A percentile compares a stretch with the other conserved stretches of the same genome.
These are phyloP conservation scores for Entomortierella lignicola DNA, from an alignment of 192 early-diverging fungal genomes.

Conservation along the genomic window DNA sequence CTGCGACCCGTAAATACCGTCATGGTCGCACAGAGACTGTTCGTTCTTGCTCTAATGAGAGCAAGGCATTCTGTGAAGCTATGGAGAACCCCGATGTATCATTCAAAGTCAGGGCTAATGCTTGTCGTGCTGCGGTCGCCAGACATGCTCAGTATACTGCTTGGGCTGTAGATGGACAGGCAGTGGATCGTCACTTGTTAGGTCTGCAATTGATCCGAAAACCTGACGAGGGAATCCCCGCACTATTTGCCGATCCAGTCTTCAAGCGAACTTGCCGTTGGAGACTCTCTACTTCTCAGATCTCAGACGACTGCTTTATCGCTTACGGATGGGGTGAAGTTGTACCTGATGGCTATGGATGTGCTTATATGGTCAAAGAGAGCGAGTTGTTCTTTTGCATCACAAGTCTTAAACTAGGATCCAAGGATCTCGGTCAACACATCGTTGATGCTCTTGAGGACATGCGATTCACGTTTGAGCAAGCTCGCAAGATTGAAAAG, in stretches of 20 bases:
- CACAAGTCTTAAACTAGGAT: constrained; percentile 61
- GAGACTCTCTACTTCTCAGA: constrained; percentile 76
- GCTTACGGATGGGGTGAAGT: constrained; percentile 81
- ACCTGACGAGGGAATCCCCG: constrained; percentile 49
- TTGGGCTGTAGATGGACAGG: constrained; percentile 77
- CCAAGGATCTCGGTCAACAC: constrained; percentile 64
- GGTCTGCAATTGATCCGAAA: constrained; percentile 73
- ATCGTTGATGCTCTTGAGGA: constrained; percentile 72
- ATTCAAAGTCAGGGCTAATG: constrained; percentile 58
- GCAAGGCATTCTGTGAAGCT: constrained; percentile 73
- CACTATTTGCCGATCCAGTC: constrained; percentile 72
- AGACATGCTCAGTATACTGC: constrained; percentile 78
- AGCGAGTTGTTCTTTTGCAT: constrained; percentile 74
- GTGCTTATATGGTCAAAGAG: constrained; percentile 83
- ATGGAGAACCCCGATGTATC: constrained; percentile 67
- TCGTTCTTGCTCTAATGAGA: constrained; percentile 78
- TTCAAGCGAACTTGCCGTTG: constrained; percentile 76
- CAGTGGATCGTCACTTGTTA: constrained; percentile 87
- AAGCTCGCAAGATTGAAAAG: constrained; percentile 54
- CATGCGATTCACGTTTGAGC: constrained; percentile 68
- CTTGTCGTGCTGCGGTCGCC: constrained; percentile 70
- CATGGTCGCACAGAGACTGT: constrained; percentile 92
- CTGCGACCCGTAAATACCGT: constrained; percentile 81
- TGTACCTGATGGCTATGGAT: constrained; percentile 85
- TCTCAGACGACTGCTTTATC: constrained; percentile 54